These are phyloP conservation scores for Naegleria lovaniensis DNA, from an alignment of 208 protist genomes.

Conservation along the genomic window DNA sequence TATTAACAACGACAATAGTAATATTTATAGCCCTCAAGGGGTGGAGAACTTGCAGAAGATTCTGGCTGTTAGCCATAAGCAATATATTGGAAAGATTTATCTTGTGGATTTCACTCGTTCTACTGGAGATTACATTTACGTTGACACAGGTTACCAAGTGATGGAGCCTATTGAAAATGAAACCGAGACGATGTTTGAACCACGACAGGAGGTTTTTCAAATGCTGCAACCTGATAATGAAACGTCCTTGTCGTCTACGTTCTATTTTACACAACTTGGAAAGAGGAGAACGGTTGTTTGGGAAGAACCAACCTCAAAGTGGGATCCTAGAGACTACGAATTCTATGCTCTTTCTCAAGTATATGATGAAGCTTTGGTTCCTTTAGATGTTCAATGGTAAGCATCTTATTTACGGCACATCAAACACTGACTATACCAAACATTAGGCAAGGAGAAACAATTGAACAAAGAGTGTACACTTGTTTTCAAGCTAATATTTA, in stretches of 20 bases:
- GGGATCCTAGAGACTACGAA: neutral
- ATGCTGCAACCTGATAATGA: neutral
- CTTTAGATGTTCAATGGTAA: conserved; percentile 1
- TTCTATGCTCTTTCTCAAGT: neutral
- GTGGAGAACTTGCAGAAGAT: neutral
- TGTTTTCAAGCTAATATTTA: neutral
- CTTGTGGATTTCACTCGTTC: neutral
- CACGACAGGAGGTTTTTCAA: neutral
- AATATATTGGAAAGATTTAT: neutral
- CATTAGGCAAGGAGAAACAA: neutral
- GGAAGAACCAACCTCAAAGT: neutral
- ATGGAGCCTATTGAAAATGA: neutral
- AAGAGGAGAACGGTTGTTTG: neutral
- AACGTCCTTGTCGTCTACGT: neutral
- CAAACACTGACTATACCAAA: no score
- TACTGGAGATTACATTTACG: neutral
- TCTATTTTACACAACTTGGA: neutral
- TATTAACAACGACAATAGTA: neutral
- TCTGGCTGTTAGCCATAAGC: neutral
- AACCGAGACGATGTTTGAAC: neutral
- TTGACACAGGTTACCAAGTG: neutral
- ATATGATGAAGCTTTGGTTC: neutral
- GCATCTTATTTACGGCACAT: no score
- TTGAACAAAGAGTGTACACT: neutral
- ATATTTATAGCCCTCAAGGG: neutral